Conservation (phyloP, 1,284 basidiomycete species). For the Pascua sp. region DNA sequence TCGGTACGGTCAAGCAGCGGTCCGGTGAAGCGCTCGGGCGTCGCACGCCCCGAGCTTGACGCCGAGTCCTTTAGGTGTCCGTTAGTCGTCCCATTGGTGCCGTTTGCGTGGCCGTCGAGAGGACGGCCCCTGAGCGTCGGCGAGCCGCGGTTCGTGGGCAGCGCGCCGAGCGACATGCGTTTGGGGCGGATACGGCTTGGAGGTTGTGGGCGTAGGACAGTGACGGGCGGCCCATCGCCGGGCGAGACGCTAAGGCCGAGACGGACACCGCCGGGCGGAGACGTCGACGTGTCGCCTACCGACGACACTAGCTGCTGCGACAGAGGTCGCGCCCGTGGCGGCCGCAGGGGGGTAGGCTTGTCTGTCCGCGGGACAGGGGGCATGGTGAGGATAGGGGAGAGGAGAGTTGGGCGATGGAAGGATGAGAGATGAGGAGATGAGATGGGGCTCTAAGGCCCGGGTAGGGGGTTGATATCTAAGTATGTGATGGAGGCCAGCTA, state of each 20-base stretch:
- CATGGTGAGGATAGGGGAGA: too few relatives aligned
- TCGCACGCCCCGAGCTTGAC: neutral
- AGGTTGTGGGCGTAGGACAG: slow-evolving; percentile 9
- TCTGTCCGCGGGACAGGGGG: neutral
- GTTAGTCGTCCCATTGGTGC: neutral
- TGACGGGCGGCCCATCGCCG: slow-evolving; percentile 3
- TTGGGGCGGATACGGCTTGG: slow-evolving; percentile 14
- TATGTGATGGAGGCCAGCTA: too few relatives aligned
- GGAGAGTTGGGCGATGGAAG: neutral
- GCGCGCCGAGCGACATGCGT: neutral
- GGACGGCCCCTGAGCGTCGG: neutral
- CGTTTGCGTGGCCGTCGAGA: neutral
- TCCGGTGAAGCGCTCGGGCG: slow-evolving; percentile 12
- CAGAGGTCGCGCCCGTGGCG: neutral
- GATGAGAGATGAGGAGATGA: neutral
- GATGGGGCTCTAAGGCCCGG: neutral
- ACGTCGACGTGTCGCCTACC: neutral
- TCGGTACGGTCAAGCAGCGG: slow-evolving; percentile 32
- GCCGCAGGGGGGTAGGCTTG: neutral
- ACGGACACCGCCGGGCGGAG: neutral
- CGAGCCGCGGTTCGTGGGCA: too few relatives aligned
- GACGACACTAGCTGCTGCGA: neutral
- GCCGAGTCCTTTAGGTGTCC: neutral
- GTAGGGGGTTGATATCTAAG: too few relatives aligned
- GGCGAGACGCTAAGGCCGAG: slow-evolving; percentile 9